Percentiles rank a stretch among this genome's conserved stretches.
Evolutionary conservation across 2,329 filamentous ascomycete species (phyloP).

Genomic region (Cytospora piceicola): DNA sequence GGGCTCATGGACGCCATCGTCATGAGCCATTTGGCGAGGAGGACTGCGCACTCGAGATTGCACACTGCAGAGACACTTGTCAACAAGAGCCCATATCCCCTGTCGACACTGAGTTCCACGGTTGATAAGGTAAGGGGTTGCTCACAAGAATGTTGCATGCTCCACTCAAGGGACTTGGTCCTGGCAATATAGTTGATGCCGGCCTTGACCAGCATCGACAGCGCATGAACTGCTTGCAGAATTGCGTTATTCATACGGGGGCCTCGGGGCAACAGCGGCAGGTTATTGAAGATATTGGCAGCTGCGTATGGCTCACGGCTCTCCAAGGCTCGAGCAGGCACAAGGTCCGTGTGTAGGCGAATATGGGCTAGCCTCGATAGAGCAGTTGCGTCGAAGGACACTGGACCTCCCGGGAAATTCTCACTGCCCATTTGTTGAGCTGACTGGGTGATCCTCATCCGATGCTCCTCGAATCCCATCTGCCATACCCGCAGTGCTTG

Average conservation of each 20-base stretch:
- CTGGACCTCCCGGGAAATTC: slow-evolving; percentile 58
- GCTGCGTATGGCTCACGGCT: slow-evolving; percentile 66
- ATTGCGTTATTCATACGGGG: slow-evolving; percentile 65
- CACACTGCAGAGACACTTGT: slow-evolving; percentile 48
- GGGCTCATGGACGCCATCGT: slow-evolving; percentile 58
- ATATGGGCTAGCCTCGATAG: slow-evolving; percentile 66
- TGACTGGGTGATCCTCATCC: slow-evolving; percentile 53
- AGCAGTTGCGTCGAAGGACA: slow-evolving; percentile 69
- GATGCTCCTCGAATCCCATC: slow-evolving; percentile 59
- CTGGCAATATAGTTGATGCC: slow-evolving; percentile 66
- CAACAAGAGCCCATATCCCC: neutral
- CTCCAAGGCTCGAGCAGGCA: slow-evolving; percentile 64
- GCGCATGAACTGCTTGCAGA: slow-evolving; percentile 68
- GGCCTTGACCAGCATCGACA: slow-evolving; percentile 68
- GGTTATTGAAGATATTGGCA: slow-evolving; percentile 62
- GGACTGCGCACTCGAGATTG: slow-evolving; percentile 64
- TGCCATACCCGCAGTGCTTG: slow-evolving; percentile 63
- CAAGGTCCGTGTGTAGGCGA: slow-evolving; percentile 67
- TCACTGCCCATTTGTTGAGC: slow-evolving; percentile 53
- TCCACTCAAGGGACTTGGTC: slow-evolving; percentile 65
- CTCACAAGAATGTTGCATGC: slow-evolving; percentile 65
- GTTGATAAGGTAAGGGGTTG: slow-evolving; percentile 28
- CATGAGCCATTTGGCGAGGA: slow-evolving; percentile 64
- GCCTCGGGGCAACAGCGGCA: slow-evolving; percentile 62
- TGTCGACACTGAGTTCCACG: neutral